Percentiles rank a stretch among this genome's conserved stretches.
Conservation (phyloP, 345 rosid species). For the Populus nigra region DNA sequence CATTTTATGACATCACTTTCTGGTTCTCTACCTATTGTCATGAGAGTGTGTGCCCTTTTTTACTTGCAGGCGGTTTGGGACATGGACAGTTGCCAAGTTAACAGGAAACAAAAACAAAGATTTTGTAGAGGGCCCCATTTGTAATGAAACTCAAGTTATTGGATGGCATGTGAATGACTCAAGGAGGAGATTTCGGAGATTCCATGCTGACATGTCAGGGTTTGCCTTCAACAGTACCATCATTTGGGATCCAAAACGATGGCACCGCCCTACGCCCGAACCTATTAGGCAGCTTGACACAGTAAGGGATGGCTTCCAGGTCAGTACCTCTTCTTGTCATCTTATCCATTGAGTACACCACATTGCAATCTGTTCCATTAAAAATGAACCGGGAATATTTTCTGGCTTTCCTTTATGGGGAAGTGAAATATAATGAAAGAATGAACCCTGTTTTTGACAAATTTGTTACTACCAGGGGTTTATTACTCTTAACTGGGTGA, state of each 20-base stretch:
- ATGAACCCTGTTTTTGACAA: background rate
- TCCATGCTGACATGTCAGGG: slow-evolving; percentile 54
- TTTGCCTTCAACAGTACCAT: slow-evolving; percentile 69
- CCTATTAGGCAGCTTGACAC: slow-evolving; percentile 51
- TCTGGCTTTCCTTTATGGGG: background rate
- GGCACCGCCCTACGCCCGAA: slow-evolving; percentile 57
- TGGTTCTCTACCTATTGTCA: background rate
- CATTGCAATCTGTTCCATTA: background rate
- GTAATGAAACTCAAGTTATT: slow-evolving; percentile 53
- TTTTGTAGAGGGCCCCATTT: slow-evolving; percentile 51
- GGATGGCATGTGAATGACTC: slow-evolving; percentile 54
- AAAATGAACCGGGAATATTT: background rate
- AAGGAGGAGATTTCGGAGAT: slow-evolving; percentile 41
- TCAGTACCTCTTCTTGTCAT: slow-evolving; percentile 17
- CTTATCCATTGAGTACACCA: background rate
- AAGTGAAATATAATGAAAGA: background rate
- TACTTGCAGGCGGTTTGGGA: slow-evolving; percentile 48
- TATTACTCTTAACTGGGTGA: background rate
- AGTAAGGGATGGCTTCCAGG: slow-evolving; percentile 46
- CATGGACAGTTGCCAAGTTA: slow-evolving; percentile 58
- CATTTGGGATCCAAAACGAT: slow-evolving; percentile 61
- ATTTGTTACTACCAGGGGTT: background rate
- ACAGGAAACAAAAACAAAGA: slow-evolving; percentile 26
- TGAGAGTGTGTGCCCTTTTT: background rate
- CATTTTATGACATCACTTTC: background rate